Base-by-base conservation (phyloP, 371 early-diverging fungal genomes). In the Quaeritorhiza haematococci region DNA sequence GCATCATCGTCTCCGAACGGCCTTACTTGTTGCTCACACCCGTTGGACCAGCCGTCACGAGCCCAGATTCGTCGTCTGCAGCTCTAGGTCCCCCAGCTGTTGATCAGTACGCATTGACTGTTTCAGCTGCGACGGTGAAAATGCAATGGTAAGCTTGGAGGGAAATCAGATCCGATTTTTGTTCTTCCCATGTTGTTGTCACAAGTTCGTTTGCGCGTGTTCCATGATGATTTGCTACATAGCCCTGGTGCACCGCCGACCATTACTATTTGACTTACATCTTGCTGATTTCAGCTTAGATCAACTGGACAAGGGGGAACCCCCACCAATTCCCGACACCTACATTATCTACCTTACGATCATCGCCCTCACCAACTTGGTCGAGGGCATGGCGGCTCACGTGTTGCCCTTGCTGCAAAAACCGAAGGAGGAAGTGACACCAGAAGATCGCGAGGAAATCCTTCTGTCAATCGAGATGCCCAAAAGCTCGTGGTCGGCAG, bases 261-360 rank as follows among this genome's bases (percentile, higher is more conserved):
- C n/a, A n/a, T n/a, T n/a, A n/a, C n/a, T n/a, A 30, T 51, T 51
- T 51, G 23, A 26, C 46, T 35, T 33, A 42, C 53, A 51, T 3
- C 28, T 42, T 49, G 27, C 54, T 15, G 43, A 23, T n/a, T 21
- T 6, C 32, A 69, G 71, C 63, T 78, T 93, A 46, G 92, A 92
- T 71, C 93, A 92, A 68, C 77, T 96, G 35, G 97, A 96, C 65
- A 94, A 93, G 63, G 73, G 82, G 17, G 95, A 94, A 3, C 88
- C 95, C 2, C 97, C 97, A 3, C 47, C 65, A 0, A 82, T 93
- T 13, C 92, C 97, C 0, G 92, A 92, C 3, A 85, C 85, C 0
- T 97, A 97, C 58, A 67, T 89, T n/a, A 83, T 85, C 42, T 88
- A 84, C 56, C 74, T 95, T 4, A 81, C 90, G 0, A 68, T 90